These are phyloP conservation scores for Phylloporus sp. DNA, from an alignment of 768 basidiomycete species.

Conservation along the genomic window DNA sequence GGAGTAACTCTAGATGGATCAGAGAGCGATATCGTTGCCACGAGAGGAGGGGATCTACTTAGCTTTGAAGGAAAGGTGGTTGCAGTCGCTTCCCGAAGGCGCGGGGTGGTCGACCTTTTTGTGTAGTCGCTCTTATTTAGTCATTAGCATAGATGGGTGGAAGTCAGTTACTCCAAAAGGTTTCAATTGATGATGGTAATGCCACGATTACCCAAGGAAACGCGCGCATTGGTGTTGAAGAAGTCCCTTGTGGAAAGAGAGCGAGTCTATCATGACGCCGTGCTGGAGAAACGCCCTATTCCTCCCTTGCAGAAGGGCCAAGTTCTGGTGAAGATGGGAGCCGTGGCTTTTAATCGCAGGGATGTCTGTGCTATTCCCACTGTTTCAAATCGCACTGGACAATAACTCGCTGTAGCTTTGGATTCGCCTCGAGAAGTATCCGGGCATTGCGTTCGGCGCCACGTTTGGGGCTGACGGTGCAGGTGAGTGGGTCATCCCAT, in stretches of 20 bases:
- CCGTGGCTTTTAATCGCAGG: constrained; percentile 74
- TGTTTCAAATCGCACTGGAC: background rate
- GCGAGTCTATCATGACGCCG: constrained; percentile 54
- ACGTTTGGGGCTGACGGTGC: constrained; percentile 73
- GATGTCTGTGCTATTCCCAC: constrained; percentile 43
- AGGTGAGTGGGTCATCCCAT: constrained; percentile 38
- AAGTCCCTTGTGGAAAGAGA: constrained; percentile 37
- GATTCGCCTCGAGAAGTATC: constrained; percentile 69
- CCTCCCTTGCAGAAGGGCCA: constrained; percentile 51
- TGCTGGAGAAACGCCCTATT: constrained; percentile 47
- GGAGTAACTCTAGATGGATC: constrained; percentile 28
- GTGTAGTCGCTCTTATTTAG: constrained; percentile 3
- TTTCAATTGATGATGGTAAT: background rate
- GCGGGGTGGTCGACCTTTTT: constrained; percentile 37
- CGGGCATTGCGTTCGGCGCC: constrained; percentile 53
- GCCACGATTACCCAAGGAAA: constrained; percentile 36
- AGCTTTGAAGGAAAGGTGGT: constrained; percentile 44
- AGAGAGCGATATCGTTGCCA: constrained; percentile 38
- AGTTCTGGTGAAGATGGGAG: constrained; percentile 62
- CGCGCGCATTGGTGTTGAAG: constrained; percentile 48
- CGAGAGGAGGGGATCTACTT: constrained; percentile 37
- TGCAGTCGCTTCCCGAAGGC: constrained; percentile 37
- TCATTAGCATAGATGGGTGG: background rate
- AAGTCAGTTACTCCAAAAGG: too few species aligned
- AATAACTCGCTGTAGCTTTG: constrained; percentile 48